These are phyloP conservation scores for Eucalyptus curtisii DNA, from an alignment of 345 rosid genomes.

Conservation along the genomic window DNA sequence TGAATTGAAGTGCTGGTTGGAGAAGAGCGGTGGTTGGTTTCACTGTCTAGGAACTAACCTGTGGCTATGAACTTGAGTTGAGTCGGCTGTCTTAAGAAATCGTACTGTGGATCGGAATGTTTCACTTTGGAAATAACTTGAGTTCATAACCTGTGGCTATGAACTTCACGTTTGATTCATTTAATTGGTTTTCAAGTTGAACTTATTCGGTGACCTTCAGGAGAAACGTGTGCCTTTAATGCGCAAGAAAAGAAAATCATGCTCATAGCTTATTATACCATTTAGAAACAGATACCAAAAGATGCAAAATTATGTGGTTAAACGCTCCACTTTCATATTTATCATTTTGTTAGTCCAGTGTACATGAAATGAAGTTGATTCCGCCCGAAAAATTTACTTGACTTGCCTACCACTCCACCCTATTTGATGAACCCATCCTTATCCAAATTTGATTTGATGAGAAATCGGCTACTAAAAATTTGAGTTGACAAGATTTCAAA, in stretches of 20 bases:
- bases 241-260: not conserved
- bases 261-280: not conserved
- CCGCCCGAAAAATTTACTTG: too few species aligned
- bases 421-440: not conserved
- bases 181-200: not conserved
- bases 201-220: not conserved
- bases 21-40: too few species aligned
- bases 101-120: too few species aligned
- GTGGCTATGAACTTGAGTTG: too few species aligned
- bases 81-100: too few species aligned
- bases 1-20: too few species aligned
- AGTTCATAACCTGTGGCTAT: not conserved
- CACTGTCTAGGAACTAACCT: too few species aligned
- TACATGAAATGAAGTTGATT: too few species aligned
- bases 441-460: not conserved
- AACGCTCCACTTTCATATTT: not conserved
- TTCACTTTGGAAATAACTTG: too few species aligned
- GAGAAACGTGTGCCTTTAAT: not conserved
- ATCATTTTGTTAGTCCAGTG: too few species aligned
- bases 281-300: not conserved
- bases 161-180: not conserved
- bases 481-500: not conserved
- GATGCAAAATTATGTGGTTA: not conserved
- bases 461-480: not conserved
- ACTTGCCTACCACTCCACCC: too few species aligned